Conservation (phyloP, 805 yeast species). For the Limtongozyma cylindracea region DNA sequence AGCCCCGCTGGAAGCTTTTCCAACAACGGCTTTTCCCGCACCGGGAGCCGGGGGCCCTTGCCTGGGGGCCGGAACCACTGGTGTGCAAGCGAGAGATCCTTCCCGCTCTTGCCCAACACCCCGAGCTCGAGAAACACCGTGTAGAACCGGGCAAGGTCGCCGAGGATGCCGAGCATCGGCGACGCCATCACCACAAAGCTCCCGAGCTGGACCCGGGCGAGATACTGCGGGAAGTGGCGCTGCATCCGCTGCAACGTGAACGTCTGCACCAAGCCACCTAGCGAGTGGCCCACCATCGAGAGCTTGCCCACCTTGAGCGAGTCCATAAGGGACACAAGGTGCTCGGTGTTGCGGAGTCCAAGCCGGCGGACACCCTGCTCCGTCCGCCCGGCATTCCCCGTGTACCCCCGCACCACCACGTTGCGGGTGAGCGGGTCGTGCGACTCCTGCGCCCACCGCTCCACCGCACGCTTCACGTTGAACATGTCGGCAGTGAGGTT, state of each 20-base stretch:
- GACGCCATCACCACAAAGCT: conserved; percentile 71
- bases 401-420: conserved; percentile 59
- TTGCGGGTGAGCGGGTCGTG: conserved; percentile 41
- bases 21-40: conserved; percentile 34
- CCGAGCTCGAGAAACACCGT: conserved; percentile 73
- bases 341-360: conserved; percentile 64
- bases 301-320: conserved; percentile 18
- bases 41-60: too few species aligned
- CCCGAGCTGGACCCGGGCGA: conserved; percentile 38
- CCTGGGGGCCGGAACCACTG: too few species aligned
- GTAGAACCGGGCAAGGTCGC: conserved; percentile 72
- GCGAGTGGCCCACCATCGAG: conserved; percentile 80
- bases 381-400: conserved; percentile 69
- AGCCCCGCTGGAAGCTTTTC: conserved; percentile 57
- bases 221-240: too few species aligned
- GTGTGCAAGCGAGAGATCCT: conserved; percentile 34
- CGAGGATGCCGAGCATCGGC: conserved; percentile 69
- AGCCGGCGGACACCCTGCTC: conserved; percentile 70
- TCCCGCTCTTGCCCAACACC: conserved; percentile 78
- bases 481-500: conserved; percentile 80
- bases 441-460: too few species aligned
- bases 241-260: too few species aligned
- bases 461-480: conserved; percentile 53
- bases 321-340: conserved; percentile 26
- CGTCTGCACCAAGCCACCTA: conserved; percentile 83